Evolutionary conservation across 2,329 filamentous ascomycete species (phyloP).

Genomic region (Cryphonectria radicalis): DNA sequence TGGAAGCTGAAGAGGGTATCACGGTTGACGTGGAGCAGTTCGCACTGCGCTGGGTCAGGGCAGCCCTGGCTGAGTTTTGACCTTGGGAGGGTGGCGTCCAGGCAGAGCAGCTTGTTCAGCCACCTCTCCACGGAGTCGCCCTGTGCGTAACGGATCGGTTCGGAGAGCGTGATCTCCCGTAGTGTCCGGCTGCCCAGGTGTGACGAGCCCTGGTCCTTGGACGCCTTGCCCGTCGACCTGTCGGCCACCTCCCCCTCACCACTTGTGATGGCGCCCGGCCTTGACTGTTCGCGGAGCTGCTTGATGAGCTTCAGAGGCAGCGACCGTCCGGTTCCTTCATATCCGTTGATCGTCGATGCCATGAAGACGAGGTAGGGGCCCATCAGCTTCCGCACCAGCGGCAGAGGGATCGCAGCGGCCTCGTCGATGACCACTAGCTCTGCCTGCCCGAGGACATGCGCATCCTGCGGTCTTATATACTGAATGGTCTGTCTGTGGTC

Average conservation of each 20-base stretch:
- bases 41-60: conserved; percentile 88
- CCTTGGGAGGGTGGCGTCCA: conserved; percentile 87
- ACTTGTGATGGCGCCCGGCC: conserved; percentile 60
- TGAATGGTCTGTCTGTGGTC: conserved; percentile 97
- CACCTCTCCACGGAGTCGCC: conserved; percentile 94
- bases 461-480: conserved; percentile 96
- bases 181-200: conserved; percentile 72
- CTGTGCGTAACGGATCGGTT: conserved; percentile 92
- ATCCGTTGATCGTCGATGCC: conserved; percentile 98
- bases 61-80: conserved; percentile 77
- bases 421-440: conserved; percentile 97
- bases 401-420: conserved; percentile 92
- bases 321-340: conserved; percentile 94
- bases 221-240: conserved; percentile 74
- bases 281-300: conserved; percentile 91
- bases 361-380: conserved; percentile 98
- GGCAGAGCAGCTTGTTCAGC: conserved; percentile 91
- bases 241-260: conserved; percentile 73
- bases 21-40: conserved; percentile 91
- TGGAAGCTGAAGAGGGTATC: conserved; percentile 99
- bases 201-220: conserved; percentile 64
- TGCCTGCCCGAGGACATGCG: conserved; percentile 91
- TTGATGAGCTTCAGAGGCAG: conserved; percentile 96
- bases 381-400: conserved; percentile 90
- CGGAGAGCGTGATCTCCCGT: conserved; percentile 88